Evolutionary conservation across 192 early-diverging fungal genomes (phyloP).

Genomic region (Gonapodya prolifera): DNA sequence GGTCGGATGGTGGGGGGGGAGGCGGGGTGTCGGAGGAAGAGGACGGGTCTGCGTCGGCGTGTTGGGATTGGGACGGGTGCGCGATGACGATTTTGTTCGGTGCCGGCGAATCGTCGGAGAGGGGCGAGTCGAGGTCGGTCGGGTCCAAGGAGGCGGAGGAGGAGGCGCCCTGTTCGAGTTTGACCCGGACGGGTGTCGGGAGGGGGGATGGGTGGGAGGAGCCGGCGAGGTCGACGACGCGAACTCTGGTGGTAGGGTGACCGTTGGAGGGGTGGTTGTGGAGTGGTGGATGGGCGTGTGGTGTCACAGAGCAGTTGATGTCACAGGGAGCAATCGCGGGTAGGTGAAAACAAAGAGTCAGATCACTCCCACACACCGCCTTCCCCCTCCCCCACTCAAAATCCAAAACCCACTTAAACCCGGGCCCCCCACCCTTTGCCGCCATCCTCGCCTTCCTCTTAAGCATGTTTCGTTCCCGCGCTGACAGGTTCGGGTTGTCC

Average conservation of each 20-base stretch:
- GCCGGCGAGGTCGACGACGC: background rate
- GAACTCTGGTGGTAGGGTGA: too few species aligned
- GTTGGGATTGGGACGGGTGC: background rate
- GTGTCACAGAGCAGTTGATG: too few species aligned
- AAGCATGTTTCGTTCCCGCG: slow-evolving; percentile 71
- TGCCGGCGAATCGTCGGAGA: background rate
- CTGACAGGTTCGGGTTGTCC: slow-evolving; percentile 69
- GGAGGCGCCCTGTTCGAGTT: background rate
- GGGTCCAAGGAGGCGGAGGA: too few species aligned
- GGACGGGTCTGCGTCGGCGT: background rate
- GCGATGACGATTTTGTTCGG: background rate
- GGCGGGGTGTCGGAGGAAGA: background rate
- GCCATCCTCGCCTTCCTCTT: slow-evolving; percentile 80
- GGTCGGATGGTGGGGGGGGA: background rate
- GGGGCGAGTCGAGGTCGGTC: background rate
- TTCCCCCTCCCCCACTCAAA: background rate
- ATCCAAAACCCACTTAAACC: background rate
- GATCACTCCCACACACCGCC: background rate
- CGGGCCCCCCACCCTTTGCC: slow-evolving; percentile 29
- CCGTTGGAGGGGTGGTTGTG: slow-evolving; percentile 62
- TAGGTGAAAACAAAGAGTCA: too few species aligned
- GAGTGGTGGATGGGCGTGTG: too few species aligned
- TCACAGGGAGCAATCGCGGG: too few species aligned
- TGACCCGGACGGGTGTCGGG: background rate
- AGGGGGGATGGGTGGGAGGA: background rate